phyloP scores from a whole-genome alignment of 495 filamentous ascomycete species.

The Immersiella caudata region DNA sequence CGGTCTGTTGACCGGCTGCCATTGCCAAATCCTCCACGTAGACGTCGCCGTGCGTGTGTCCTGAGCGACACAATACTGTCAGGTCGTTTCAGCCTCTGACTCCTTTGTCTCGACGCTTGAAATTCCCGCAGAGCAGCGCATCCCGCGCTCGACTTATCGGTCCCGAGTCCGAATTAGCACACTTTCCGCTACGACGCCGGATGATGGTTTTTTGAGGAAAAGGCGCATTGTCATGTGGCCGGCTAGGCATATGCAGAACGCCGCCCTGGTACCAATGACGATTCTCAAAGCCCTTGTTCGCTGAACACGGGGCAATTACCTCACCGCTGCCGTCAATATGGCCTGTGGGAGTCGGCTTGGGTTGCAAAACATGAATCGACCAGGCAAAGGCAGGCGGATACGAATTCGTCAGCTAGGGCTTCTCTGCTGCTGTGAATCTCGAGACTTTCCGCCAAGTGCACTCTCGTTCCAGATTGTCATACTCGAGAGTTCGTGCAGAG shows the following conservation, averaged over 20 bases:
- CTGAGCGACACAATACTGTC: not conserved
- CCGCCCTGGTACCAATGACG: not conserved
- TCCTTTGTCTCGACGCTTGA: not conserved
- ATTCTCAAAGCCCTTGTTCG: not conserved
- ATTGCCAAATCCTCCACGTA: not conserved
- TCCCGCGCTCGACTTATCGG: not conserved
- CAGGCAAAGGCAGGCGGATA: not conserved
- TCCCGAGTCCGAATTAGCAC: not conserved
- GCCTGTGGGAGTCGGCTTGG: not conserved
- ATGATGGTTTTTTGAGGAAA: not conserved
- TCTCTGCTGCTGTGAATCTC: not conserved
- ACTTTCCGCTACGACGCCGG: not conserved
- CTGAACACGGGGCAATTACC: not conserved
- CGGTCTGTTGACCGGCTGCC: not conserved
- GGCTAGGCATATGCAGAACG: not conserved
- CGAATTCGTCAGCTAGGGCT: not conserved
- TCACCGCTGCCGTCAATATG: not conserved
- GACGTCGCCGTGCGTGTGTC: not conserved
- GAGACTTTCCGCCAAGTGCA: not conserved
- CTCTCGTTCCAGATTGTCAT: constrained; percentile 5
- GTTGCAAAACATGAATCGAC: not conserved
- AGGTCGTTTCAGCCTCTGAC: not conserved
- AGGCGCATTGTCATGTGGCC: not conserved
- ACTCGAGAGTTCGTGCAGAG: not conserved
- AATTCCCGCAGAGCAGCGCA: not conserved